Evolutionary conservation across 768 basidiomycete species (phyloP), one percentile per base, ranked within the genome.

Genomic region (Kwoniella mangroviensis): DNA sequence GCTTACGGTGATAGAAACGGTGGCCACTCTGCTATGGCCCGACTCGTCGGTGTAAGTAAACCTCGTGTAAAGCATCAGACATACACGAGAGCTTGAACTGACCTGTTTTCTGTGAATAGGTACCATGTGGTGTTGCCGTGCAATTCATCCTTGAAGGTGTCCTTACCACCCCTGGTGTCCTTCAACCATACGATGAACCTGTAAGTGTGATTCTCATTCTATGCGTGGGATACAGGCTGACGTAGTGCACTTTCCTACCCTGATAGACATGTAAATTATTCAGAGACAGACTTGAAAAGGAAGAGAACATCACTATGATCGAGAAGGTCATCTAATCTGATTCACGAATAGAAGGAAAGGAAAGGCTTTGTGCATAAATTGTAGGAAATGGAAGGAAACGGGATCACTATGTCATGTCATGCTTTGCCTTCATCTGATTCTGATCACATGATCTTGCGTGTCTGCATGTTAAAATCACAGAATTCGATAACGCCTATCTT

Each of bases 91-190:
- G 53, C 63, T 65, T n/a, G n/a, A n/a, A n/a, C n/a, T n/a, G n/a
- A n/a, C n/a, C n/a, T n/a, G n/a, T n/a, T n/a, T n/a, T 22, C 3
- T 49, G 11, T 49, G 4, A 40, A 41, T 96, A 96, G 69, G 82
- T 98, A 13, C 96, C 96, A 0, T 95, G 93, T 79, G 96, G 95
- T 72, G 91, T 98, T 77, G 95, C 97, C 1, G 89, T 90, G 0
- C 94, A 98, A 85, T 86, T 94, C 71, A 88, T 99, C 26, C 86
- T 99, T 57, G 94, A 98, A 76, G 94, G 94, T 72, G 88, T 89
- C 55, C 84, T 98, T 79, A 88, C 84, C 72, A 88, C 86, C 45
- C 88, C 91, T 15, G 96, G 96, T 77, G 87, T 99, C 6, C 88
- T 89, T 59, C 91, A 89, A 12, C 96, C 96, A 2, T 98, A 98